Percentiles rank a stretch among this genome's conserved stretches.
Evolutionary conservation across 1,284 basidiomycete genomes (phyloP).

Genomic region (Trichosporon faecale): DNA sequence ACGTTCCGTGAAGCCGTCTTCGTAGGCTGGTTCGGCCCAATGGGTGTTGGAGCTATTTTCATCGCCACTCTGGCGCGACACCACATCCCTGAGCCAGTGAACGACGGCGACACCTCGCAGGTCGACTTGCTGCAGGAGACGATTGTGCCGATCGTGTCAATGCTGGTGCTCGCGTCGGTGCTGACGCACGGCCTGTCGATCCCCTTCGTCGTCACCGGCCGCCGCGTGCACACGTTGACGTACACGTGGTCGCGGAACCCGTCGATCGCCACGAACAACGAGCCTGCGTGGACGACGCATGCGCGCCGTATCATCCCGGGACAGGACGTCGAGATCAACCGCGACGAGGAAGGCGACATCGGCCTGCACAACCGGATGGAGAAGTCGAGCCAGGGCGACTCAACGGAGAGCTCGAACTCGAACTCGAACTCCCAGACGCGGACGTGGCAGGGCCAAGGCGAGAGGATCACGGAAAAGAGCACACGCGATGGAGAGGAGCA

Average conservation of each 20-base stretch:
- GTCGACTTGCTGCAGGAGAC: constrained; percentile 65
- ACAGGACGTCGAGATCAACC: constrained; percentile 76
- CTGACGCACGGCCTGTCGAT: constrained; percentile 89
- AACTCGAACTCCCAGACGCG: constrained; percentile 25
- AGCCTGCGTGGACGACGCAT: constrained; percentile 73
- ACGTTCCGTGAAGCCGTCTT: constrained; percentile 79
- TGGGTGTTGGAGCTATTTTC: constrained; percentile 83
- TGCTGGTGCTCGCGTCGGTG: constrained; percentile 85
- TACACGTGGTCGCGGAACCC: constrained; percentile 76
- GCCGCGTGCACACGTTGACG: constrained; percentile 79
- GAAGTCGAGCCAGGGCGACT: constrained; percentile 35
- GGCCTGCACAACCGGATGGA: constrained; percentile 26
- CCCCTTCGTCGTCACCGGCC: constrained; percentile 83
- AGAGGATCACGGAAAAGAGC: not conserved
- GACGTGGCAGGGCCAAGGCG: not conserved
- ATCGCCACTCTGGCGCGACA: constrained; percentile 80
- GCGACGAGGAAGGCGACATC: constrained; percentile 58
- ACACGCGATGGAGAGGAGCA: constrained; percentile 13
- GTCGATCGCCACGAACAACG: constrained; percentile 55
- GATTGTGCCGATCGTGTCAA: constrained; percentile 85
- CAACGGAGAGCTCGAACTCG: constrained; percentile 35
- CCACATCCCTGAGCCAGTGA: constrained; percentile 60
- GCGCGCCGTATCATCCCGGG: constrained; percentile 64
- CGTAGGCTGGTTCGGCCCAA: constrained; percentile 81
- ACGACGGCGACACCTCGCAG: constrained; percentile 58